Evolutionary conservation across 2,329 filamentous ascomycete genomes (phyloP).

Genomic region (Microsporum ferrugineum): DNA sequence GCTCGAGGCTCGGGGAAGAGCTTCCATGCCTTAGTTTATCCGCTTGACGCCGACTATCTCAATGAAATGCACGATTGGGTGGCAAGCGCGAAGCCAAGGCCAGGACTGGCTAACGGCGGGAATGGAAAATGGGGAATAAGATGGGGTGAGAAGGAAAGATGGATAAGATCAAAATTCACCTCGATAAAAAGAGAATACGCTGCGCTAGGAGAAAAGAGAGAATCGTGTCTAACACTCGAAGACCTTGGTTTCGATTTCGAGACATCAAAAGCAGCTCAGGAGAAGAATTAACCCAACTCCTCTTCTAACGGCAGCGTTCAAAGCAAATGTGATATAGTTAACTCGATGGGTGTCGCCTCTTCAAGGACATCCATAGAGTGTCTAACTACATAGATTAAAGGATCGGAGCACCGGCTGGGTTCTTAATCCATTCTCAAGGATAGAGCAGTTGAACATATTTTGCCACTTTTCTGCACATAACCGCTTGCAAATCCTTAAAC

Average conservation of each 20-base stretch:
- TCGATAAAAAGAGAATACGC: conserved; percentile 64
- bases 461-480: neutral
- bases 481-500: neutral
- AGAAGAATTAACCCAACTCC: neutral
- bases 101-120: conserved; percentile 33
- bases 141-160: conserved; percentile 62
- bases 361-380: too few species aligned
- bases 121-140: conserved; percentile 55
- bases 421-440: neutral
- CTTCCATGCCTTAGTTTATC: conserved; percentile 47
- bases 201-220: conserved; percentile 46
- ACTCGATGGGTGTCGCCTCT: neutral
- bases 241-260: conserved; percentile 61
- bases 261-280: conserved; percentile 19
- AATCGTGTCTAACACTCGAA: conserved; percentile 50
- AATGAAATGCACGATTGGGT: conserved; percentile 37
- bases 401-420: too few species aligned
- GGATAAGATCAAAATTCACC: conserved; percentile 57
- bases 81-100: conserved; percentile 23
- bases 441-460: neutral
- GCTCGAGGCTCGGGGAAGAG: conserved; percentile 37
- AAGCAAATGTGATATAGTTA: neutral
- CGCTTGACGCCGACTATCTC: conserved; percentile 36
- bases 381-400: too few species aligned
- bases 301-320: neutral